Percentiles rank a stretch among this genome's conserved stretches.
Conservation (phyloP, 2,329 filamentous ascomycete genomes). For the Tricladium varicosporioides region DNA sequence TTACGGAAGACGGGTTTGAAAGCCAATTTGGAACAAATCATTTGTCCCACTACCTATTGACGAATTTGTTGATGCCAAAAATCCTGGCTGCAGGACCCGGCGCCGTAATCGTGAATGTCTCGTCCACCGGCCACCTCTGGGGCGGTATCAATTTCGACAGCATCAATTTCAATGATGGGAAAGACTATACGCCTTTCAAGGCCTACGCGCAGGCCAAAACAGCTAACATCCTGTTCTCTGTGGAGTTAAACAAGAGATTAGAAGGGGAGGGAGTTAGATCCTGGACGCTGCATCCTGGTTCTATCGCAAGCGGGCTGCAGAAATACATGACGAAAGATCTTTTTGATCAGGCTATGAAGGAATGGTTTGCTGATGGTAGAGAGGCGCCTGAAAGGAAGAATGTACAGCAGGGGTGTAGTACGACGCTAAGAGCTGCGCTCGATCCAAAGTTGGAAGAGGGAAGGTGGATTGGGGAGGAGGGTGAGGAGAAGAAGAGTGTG, state of each 20-base stretch:
- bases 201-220: constrained; percentile 38
- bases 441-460: constrained; percentile 33
- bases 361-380: not conserved
- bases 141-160: constrained; percentile 36
- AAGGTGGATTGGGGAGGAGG: not conserved
- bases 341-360: not conserved
- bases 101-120: constrained; percentile 22
- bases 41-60: constrained; percentile 52
- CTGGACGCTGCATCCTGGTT: constrained; percentile 34
- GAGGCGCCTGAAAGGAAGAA: constrained; percentile 7
- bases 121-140: constrained; percentile 37
- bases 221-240: constrained; percentile 35
- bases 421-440: constrained; percentile 38
- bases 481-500: not conserved
- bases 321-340: constrained; percentile 8
- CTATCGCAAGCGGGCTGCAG: constrained; percentile 1
- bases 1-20: constrained; percentile 47
- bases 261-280: constrained; percentile 23
- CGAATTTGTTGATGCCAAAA: constrained; percentile 41
- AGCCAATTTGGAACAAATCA: constrained; percentile 53
- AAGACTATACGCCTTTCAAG: constrained; percentile 34
- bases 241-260: constrained; percentile 30
- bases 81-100: constrained; percentile 6
- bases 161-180: constrained; percentile 19
- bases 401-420: constrained; percentile 24